Base-by-base conservation (phyloP, 345 rosid genomes). In the Excoecaria agallocha region DNA sequence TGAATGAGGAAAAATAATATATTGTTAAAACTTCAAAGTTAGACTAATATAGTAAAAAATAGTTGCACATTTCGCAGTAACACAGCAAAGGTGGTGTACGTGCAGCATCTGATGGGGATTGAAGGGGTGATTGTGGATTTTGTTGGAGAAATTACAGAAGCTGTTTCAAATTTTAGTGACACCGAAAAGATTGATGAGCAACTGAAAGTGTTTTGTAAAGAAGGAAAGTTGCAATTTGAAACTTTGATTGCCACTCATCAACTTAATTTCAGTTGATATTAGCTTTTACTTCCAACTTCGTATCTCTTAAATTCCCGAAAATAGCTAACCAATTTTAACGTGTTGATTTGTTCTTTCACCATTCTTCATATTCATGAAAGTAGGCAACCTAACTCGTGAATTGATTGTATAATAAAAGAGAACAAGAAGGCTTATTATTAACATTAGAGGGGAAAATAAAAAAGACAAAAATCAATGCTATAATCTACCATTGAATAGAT, bases 61-160 rank as follows among this genome's bases (percentile, higher is more conserved):
- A 22, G 30, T 16, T 50, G 38, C 38, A 9, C 48, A 37, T 43
- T 57, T 51, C 17, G 77, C 63, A 79, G 82, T 35, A 74, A 74
- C 16, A 41, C 70, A 49, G 64, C 72, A 3, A 76, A 79, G 70
- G 68, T 75, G 8, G 82, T 79, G 10, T 66, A 58, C 62, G 63
- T 59, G 63, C 82, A 79, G 39, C 69, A 61, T 30, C 4, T 71
- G 48, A 71, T 79, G 76, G 82, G 79, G 1, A 59, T 79, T 22
- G 76, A 79, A 57, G 82, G 82, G 30, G 79, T 79, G 43, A 79
- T 79, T 11, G 82, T 75, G 7, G 79, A 79, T 22, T 64, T 66
- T 6, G 82, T 75, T 25, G 46, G 49, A 4, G 82, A 79, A 69
- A 79, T 71, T 3, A 75, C 45, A 3, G 69, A 66, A 30, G 76